These are phyloP conservation scores for Mycosphaerelloides madeirae DNA, from an alignment of 2,329 filamentous ascomycete genomes.

Conservation along the genomic window DNA sequence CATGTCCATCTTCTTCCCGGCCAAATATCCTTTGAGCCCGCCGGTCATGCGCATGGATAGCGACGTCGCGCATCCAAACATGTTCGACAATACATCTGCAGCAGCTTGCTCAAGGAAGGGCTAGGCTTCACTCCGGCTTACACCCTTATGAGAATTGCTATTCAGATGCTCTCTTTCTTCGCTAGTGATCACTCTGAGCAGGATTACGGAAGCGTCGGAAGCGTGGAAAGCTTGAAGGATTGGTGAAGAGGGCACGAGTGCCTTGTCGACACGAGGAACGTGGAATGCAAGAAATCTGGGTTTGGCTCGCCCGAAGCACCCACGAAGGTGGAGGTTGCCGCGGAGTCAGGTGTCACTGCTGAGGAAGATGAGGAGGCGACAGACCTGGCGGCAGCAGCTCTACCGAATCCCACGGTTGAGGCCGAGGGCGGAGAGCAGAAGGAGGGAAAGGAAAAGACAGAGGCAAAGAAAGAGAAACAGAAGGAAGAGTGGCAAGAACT, in stretches of 20 bases:
- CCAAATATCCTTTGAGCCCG: slow-evolving; percentile 14
- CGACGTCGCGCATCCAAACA: slow-evolving; percentile 19
- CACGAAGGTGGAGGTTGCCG: no score
- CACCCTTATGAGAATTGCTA: slow-evolving; percentile 23
- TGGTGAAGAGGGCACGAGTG: background rate
- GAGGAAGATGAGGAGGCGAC: no score
- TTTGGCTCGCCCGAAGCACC: no score
- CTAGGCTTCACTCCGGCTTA: slow-evolving; percentile 22
- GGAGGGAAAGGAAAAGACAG: background rate
- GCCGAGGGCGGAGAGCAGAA: slow-evolving; percentile 1
- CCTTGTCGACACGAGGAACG: no score
- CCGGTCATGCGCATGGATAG: slow-evolving; percentile 18
- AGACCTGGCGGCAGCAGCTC: no score
- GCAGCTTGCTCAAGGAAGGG: slow-evolving; percentile 14
- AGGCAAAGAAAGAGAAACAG: background rate
- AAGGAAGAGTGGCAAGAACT: background rate
- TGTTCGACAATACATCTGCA: slow-evolving; percentile 23
- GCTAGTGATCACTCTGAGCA: slow-evolving; percentile 20
- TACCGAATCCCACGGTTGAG: no score
- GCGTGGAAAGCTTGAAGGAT: slow-evolving; percentile 12
- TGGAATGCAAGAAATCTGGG: no score
- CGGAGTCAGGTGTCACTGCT: no score
- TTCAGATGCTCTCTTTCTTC: slow-evolving; percentile 24
- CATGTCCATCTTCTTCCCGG: slow-evolving; percentile 16
- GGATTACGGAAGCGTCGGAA: slow-evolving; percentile 7